Evolutionary conservation across 2,329 filamentous ascomycete species (phyloP), one percentile per base, ranked within the genome.

Genomic region (Talaromyces sp.): DNA sequence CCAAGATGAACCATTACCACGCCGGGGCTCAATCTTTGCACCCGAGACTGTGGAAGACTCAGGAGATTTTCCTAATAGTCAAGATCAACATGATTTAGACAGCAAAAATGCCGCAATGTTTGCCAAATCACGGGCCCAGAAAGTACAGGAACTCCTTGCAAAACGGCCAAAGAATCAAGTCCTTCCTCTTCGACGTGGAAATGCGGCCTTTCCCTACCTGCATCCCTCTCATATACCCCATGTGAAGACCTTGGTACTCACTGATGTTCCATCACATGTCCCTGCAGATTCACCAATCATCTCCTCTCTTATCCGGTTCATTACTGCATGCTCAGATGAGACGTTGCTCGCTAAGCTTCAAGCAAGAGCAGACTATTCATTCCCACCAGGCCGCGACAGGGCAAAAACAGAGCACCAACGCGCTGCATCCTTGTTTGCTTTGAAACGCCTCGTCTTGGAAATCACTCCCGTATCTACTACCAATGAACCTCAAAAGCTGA

Each of bases 241-340:
- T 56, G 67, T 86, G 9, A 77, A 80, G 57, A 84, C 82, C 0
- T 69, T 88, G 4, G 77, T 85, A 2, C 72, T 88, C 52, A 86
- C 84, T 1, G 80, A 84, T 63, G 78, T 87, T 1, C 85, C 85
- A 0, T 75, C 72, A 5, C 72, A 76, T 47, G 72, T 78, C 5
- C 70, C 72, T 6, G 67, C 69, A 9, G 76, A 77, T 28, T 80
- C 80, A 1, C 66, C 74, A 0, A 72, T 84, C 19, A 63, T 77
- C 5, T 64, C 74, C 13, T 71, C 78, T 7, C 71, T 88, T 5
- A 82, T 80, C 53, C 72, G 78, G 13, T 87, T 85, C 68, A 81
- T 87, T 63, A 80, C 77, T 57, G 78, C 81, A 51, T 86, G 84
- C 65, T 83, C 84, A 15, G 78, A 82, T 59, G 84, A 87, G 72